phyloP scores from a whole-genome alignment of 2,329 filamentous ascomycete genomes.

The Colletotrichum navitas region DNA sequence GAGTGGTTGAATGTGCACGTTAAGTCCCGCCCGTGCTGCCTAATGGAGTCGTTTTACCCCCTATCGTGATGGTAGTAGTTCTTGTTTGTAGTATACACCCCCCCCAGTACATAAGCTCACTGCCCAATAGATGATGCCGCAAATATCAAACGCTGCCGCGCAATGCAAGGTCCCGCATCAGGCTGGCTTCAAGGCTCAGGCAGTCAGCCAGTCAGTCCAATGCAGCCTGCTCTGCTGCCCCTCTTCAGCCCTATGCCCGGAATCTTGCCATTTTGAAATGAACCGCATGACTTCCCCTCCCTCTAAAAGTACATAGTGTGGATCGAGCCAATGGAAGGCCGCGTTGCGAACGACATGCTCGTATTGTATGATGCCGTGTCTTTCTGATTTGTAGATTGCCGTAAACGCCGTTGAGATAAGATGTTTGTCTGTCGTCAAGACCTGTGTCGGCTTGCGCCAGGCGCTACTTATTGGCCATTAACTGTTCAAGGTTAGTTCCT shows the following conservation, averaged over 20 bases:
- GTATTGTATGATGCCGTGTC: neutral
- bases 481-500: conserved; percentile 4
- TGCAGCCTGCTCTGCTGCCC: neutral
- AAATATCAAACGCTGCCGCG: conserved; percentile 17
- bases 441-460: neutral
- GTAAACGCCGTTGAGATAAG: conserved; percentile 22
- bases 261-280: neutral
- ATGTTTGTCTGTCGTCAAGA: neutral
- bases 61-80: conserved; percentile 1
- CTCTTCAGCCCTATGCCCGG: neutral
- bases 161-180: conserved; percentile 14
- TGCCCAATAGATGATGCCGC: conserved; percentile 10
- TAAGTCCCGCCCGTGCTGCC: neutral
- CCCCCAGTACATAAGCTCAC: neutral
- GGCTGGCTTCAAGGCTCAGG: conserved; percentile 5
- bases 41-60: neutral
- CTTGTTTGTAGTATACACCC: conserved; percentile 21
- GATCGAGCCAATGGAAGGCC: conserved; percentile 25
- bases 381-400: conserved; percentile 10
- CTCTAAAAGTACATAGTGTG: neutral
- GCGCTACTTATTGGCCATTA: conserved; percentile 14
- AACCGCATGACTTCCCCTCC: neutral
- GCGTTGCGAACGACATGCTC: conserved; percentile 30
- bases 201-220: neutral
- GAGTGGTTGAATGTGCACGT: neutral